These are phyloP conservation scores for Arachis monticola DNA, from an alignment of 331 rosid genomes.

Conservation along the genomic window DNA sequence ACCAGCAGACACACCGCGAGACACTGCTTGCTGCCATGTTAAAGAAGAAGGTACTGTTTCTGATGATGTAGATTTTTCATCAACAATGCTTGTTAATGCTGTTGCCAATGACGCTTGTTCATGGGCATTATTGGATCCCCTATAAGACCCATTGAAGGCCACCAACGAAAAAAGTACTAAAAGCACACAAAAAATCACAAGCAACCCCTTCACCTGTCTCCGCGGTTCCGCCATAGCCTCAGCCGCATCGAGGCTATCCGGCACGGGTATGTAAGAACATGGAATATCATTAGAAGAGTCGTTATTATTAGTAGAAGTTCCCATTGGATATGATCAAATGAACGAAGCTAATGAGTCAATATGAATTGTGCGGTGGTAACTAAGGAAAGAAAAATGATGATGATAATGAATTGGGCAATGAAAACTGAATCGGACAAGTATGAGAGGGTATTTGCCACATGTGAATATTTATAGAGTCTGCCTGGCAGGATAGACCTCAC, in stretches of 20 bases:
- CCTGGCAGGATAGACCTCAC: background rate
- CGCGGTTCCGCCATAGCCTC: constrained; percentile 21
- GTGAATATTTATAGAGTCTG: constrained; percentile 1
- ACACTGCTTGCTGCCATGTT: constrained; percentile 26
- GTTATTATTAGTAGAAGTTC: constrained; percentile 2
- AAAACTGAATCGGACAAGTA: background rate
- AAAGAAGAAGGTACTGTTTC: background rate
- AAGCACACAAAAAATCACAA: constrained; percentile 46
- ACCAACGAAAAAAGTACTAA: constrained; percentile 48
- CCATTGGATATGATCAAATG: constrained; percentile 39
- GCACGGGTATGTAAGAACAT: constrained; percentile 47
- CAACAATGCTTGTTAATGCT: background rate
- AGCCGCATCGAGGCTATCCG: constrained; percentile 29
- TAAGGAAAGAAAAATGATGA: background rate
- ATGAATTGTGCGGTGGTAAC: background rate
- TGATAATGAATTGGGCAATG: background rate
- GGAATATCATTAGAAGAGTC: constrained; percentile 37
- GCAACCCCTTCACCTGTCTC: constrained; percentile 32
- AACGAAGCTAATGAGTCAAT: background rate
- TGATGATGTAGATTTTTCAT: background rate
- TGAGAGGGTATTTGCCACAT: background rate
- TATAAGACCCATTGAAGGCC: constrained; percentile 34
- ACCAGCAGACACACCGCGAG: constrained; percentile 68
- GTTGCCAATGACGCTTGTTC: constrained; percentile 19
- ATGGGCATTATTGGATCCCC: background rate